A percentile compares a stretch with the other conserved stretches of the same genome.
Evolutionary conservation across 306 rosid species (phyloP).

Genomic region (Geum urbanum): DNA sequence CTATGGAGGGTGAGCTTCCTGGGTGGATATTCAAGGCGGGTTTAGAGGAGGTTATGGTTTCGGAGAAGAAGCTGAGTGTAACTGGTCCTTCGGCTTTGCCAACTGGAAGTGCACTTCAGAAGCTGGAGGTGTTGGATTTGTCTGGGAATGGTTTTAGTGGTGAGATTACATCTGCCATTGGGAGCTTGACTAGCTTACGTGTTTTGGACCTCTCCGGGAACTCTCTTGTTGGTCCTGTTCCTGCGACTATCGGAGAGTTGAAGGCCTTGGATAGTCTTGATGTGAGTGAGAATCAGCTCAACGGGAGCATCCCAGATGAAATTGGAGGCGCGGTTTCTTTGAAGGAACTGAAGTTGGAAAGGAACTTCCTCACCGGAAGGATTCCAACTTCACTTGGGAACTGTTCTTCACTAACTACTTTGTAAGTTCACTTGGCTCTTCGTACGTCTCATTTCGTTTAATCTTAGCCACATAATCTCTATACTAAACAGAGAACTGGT

Average conservation of each 20-base stretch:
- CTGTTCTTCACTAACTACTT: constrained; percentile 61
- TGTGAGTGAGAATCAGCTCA: constrained; percentile 64
- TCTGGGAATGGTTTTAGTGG: constrained; percentile 76
- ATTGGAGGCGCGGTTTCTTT: constrained; percentile 60
- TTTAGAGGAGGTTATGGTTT: constrained; percentile 46
- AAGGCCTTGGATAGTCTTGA: constrained; percentile 58
- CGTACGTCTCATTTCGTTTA: constrained; percentile 2
- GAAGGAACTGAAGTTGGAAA: constrained; percentile 61
- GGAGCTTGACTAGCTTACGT: constrained; percentile 57
- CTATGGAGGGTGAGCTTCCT: constrained; percentile 69
- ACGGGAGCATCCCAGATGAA: constrained; percentile 71
- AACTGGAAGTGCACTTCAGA: constrained; percentile 40
- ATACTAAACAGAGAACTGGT: not conserved
- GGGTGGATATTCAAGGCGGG: constrained; percentile 65
- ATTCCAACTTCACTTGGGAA: constrained; percentile 68
- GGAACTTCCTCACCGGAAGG: constrained; percentile 59
- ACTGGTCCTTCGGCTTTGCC: constrained; percentile 29
- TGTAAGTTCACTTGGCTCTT: constrained; percentile 57
- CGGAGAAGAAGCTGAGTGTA: constrained; percentile 32
- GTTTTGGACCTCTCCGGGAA: constrained; percentile 62
- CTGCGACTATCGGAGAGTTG: constrained; percentile 56
- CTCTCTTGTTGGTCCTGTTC: constrained; percentile 68
- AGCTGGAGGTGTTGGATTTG: constrained; percentile 68
- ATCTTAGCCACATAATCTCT: not conserved
- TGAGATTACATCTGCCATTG: constrained; percentile 52